A percentile compares a stretch with the other conserved stretches of the same genome.
Evolutionary conservation across 371 early-diverging fungal species (phyloP).

Genomic region (Batkoa obscura): DNA sequence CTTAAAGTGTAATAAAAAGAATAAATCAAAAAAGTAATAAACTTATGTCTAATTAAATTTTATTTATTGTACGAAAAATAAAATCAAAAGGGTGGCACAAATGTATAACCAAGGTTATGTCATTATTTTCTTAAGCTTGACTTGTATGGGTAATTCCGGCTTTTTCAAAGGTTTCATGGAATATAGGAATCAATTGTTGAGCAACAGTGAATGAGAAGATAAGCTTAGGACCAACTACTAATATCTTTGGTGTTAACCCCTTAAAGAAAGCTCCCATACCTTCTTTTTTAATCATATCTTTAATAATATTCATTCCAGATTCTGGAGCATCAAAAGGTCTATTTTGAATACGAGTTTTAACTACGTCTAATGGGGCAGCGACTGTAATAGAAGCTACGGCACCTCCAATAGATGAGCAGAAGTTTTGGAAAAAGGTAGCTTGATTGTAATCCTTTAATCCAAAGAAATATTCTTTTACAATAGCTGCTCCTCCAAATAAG

Average conservation of each 20-base stretch:
- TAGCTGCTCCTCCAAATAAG: slow-evolving; percentile 86
- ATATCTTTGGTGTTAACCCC: slow-evolving; percentile 90
- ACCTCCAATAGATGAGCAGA: slow-evolving; percentile 86
- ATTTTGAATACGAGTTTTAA: slow-evolving; percentile 96
- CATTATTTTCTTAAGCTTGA: not conserved
- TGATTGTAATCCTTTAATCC: slow-evolving; percentile 66
- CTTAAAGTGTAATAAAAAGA: too few relatives aligned
- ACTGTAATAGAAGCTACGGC: slow-evolving; percentile 87
- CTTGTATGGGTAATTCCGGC: slow-evolving; percentile 18
- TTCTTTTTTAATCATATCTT: slow-evolving; percentile 75
- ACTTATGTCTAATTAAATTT: not conserved
- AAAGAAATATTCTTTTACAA: slow-evolving; percentile 86
- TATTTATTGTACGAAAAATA: not conserved
- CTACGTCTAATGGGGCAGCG: slow-evolving; percentile 91
- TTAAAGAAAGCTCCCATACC: slow-evolving; percentile 92
- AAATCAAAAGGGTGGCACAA: not conserved
- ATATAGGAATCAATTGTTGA: slow-evolving; percentile 77
- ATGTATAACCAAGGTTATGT: not conserved
- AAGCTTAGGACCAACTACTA: slow-evolving; percentile 92
- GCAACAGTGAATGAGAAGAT: slow-evolving; percentile 94
- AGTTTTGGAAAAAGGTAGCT: slow-evolving; percentile 96
- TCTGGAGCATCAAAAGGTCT: slow-evolving; percentile 74
- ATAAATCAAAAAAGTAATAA: too few relatives aligned
- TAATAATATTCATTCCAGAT: slow-evolving; percentile 66
- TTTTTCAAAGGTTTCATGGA: slow-evolving; percentile 30